Percentiles rank a stretch among this genome's conserved stretches.
These are phyloP conservation scores for Hymenotorrendiella dingleyae DNA, from an alignment of 2,329 filamentous ascomycete species.

Conservation along the genomic window DNA sequence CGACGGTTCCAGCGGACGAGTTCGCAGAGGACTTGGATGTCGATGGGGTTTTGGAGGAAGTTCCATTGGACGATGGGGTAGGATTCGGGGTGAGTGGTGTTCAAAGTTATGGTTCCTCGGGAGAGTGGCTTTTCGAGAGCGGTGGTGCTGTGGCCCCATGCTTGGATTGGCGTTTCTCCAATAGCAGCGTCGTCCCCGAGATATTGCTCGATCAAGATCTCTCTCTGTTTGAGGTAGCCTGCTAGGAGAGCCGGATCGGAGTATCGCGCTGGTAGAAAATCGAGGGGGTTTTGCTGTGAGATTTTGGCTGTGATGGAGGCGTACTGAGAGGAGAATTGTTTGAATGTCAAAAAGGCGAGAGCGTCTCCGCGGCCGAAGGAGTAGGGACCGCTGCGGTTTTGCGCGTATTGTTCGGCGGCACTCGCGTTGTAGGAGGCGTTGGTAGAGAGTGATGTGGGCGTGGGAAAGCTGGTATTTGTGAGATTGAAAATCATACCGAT, in stretches of 20 bases:
- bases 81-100: conserved; percentile 7
- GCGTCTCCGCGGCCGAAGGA: neutral
- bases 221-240: conserved; percentile 5
- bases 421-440: conserved; percentile 7
- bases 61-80: conserved; percentile 7
- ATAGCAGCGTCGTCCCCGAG: conserved; percentile 2
- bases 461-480: conserved; percentile 1
- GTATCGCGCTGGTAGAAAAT: conserved; percentile 3
- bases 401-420: neutral
- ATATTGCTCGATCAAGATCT: conserved; percentile 2
- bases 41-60: conserved; percentile 6
- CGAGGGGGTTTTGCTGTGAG: neutral
- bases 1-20: conserved; percentile 4
- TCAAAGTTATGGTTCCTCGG: conserved; percentile 1
- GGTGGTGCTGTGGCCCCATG: neutral
- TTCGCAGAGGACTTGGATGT: conserved; percentile 6
- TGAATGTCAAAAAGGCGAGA: conserved; percentile 2
- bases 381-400: conserved; percentile 2
- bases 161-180: conserved; percentile 3
- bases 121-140: conserved; percentile 5
- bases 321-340: conserved; percentile 1
- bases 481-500: conserved; percentile 3
- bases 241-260: neutral
- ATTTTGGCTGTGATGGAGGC: conserved; percentile 3
- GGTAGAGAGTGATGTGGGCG: neutral